Base-by-base conservation (phyloP, 768 basidiomycete genomes). In the Hysterangium stoloniferum region DNA sequence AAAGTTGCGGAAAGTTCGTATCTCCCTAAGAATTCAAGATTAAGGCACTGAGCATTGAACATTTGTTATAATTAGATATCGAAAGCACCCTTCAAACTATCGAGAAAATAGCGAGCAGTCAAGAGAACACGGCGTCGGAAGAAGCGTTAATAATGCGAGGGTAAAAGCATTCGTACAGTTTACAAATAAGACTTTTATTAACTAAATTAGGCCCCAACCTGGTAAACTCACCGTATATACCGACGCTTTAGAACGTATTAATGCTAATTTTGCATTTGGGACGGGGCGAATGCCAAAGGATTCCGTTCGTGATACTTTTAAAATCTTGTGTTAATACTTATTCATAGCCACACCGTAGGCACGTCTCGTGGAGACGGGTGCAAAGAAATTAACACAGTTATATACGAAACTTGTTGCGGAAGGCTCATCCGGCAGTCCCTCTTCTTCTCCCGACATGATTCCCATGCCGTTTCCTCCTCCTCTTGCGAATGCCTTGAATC, bases 401-500 rank as follows among this genome's bases (percentile, higher is more conserved):
- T 91, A 84, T 61, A 92, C 86, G n/a, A 88, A 86, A 58, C 72
- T 86, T 28, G 85, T 89, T n/a, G 88, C 89, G 2, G 87, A 89
- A 66, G 84, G 79, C 22, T 90, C 86, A 1, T 84, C 86, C 3
- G 86, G 86, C 25, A 71, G 75, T n/a, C 79, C 82, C 4, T 80
- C 79, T 0, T 70, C 73, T 33, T 76, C 81, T 12, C 62, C 79
- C 0, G 77, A 82, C 25, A 77, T 78, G 43, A 66, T 71, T 22
- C 70, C 73, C 35, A 65, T 70, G 5, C 74, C 77, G 0, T 83
- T 85, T 61, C 77, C 81, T 0, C 66, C 75, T 0, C 67, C 71
- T 4, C 62, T 84, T 7, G 69, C 80, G 13, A 63, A 67, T 7
- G 73, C 73, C 1, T 71, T 91, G 28, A 66, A 68, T 9, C 84